A percentile compares a stretch with the other conserved stretches of the same genome.
phyloP scores from a whole-genome alignment of 164 flowering plant genomes.

The Piper betle region DNA sequence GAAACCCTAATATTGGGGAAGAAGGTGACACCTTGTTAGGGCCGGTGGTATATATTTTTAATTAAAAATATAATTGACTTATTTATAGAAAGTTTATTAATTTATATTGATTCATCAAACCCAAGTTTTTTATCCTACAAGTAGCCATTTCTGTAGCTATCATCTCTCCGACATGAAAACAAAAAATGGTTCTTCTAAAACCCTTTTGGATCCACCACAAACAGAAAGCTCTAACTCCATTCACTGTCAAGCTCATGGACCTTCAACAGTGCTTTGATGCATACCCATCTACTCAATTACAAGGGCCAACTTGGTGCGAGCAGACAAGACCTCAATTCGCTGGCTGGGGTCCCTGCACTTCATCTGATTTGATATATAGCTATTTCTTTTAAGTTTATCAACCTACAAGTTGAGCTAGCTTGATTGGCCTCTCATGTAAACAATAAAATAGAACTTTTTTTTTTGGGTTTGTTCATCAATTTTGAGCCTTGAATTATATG shows the following conservation, averaged over 20 bases:
- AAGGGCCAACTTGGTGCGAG: neutral
- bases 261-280: neutral
- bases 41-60: no score
- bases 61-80: no score
- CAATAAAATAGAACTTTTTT: no score
- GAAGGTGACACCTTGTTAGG: no score
- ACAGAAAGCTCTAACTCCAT: neutral
- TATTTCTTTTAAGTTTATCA: no score
- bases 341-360: neutral
- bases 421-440: neutral
- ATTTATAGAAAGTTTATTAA: no score
- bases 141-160: neutral
- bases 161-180: neutral
- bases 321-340: neutral
- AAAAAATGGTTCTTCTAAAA: neutral
- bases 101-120: neutral
- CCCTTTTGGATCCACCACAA: neutral
- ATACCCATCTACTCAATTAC: neutral
- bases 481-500: neutral
- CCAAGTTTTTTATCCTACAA: neutral
- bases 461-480: neutral
- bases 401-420: neutral
- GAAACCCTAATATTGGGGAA: no score
- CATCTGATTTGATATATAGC: neutral
- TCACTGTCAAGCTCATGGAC: neutral